A percentile compares a stretch with the other conserved stretches of the same genome.
Conservation (phyloP, 2,329 filamentous ascomycete species). For the Colletotrichum kahawae region DNA sequence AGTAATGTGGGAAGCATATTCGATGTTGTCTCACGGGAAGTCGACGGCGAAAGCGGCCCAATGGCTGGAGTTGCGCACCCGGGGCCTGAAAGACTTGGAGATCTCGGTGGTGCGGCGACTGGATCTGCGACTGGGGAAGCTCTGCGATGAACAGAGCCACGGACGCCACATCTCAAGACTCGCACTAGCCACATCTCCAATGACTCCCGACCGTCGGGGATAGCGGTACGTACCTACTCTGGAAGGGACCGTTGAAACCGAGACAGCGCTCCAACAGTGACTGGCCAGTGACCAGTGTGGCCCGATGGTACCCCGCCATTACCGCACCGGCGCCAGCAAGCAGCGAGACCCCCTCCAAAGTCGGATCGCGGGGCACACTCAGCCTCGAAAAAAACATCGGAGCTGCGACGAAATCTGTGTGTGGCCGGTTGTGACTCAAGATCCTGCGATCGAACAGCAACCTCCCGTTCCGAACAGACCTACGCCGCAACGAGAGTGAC, state of each 20-base stretch:
- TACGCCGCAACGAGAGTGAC: neutral
- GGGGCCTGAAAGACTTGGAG: neutral
- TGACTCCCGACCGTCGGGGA: neutral
- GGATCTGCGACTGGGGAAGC: neutral
- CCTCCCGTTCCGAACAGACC: neutral
- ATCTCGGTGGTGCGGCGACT: neutral
- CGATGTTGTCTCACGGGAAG: neutral
- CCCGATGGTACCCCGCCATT: conserved; percentile 21
- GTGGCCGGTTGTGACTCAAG: conserved; percentile 21
- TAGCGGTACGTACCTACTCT: neutral
- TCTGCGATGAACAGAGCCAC: neutral
- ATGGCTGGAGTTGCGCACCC: neutral
- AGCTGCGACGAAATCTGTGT: conserved; percentile 17
- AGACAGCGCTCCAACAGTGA: neutral
- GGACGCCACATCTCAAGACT: neutral
- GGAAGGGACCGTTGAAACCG: neutral
- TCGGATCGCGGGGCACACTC: conserved; percentile 23
- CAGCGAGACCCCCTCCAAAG: neutral
- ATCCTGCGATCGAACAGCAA: neutral
- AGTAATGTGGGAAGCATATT: conserved; percentile 40
- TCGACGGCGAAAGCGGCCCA: neutral
- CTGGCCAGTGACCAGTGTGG: conserved; percentile 6
- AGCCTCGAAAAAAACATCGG: conserved; percentile 23
- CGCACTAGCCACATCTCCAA: neutral
- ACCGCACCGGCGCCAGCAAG: neutral